Conservation (phyloP, 768 basidiomycete genomes). For the Botryobasidium botryosum region DNA sequence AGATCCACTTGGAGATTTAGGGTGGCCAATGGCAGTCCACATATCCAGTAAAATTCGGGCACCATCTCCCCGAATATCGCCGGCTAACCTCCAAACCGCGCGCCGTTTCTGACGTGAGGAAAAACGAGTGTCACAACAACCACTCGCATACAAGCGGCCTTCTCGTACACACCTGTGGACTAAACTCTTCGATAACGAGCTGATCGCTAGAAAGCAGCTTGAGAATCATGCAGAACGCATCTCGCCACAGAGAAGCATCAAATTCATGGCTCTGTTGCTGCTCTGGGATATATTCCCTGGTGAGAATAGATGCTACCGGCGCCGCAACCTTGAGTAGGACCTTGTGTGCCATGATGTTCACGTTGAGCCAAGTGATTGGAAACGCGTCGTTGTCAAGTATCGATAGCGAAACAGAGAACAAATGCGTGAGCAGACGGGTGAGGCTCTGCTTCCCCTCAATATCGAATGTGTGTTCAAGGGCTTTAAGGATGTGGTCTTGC, state of each 20-base stretch:
- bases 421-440: conserved; percentile 45
- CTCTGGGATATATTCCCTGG: conserved; percentile 62
- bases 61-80: conserved; percentile 87
- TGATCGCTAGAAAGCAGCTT: conserved; percentile 79
- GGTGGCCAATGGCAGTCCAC: conserved; percentile 78
- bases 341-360: conserved; percentile 75
- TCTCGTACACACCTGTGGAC: conserved; percentile 50
- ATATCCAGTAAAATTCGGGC: conserved; percentile 58
- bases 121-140: background rate
- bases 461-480: conserved; percentile 64
- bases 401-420: conserved; percentile 67
- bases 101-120: conserved; percentile 83
- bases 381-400: conserved; percentile 80
- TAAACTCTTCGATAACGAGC: conserved; percentile 86
- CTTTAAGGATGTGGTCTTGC: conserved; percentile 55
- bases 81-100: conserved; percentile 90
- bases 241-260: conserved; percentile 62
- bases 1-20: conserved; percentile 39
- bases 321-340: conserved; percentile 81
- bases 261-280: conserved; percentile 53
- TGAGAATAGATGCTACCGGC: conserved; percentile 58
- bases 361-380: conserved; percentile 80
- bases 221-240: conserved; percentile 65
- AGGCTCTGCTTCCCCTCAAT: conserved; percentile 81
- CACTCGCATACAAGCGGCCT: conserved; percentile 4